Conservation (phyloP, 2,329 filamentous ascomycete genomes). For the Fusarium kyushuense region DNA sequence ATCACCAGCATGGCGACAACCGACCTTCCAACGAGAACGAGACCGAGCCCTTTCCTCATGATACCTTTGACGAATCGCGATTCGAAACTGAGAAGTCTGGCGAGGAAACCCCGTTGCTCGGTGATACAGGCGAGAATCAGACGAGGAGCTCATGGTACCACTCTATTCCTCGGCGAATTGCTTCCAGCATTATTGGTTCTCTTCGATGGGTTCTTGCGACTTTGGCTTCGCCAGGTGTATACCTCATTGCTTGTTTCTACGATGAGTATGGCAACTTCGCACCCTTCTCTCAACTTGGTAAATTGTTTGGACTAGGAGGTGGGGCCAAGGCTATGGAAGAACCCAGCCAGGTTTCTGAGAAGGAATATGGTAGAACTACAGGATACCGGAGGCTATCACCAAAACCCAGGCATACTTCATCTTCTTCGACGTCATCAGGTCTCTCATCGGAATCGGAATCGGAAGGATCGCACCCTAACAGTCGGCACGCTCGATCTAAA, state of each 20-base stretch:
- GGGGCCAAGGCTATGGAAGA: slow-evolving; percentile 59
- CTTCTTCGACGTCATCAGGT: slow-evolving; percentile 68
- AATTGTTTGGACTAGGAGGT: slow-evolving; percentile 65
- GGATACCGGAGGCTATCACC: slow-evolving; percentile 48
- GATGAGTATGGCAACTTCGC: slow-evolving; percentile 84
- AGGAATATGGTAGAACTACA: slow-evolving; percentile 47
- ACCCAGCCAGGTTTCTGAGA: slow-evolving; percentile 44
- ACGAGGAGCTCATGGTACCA: slow-evolving; percentile 63
- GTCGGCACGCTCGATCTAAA: slow-evolving; percentile 72
- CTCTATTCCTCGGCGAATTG: slow-evolving; percentile 75
- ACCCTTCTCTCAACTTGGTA: slow-evolving; percentile 78
- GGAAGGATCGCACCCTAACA: slow-evolving; percentile 57
- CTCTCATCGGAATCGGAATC: slow-evolving; percentile 79
- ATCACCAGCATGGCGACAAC: slow-evolving; percentile 44
- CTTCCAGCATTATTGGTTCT: slow-evolving; percentile 77
- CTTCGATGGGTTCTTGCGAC: slow-evolving; percentile 83
- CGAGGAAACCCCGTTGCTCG: slow-evolving; percentile 76
- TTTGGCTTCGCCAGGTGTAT: slow-evolving; percentile 82
- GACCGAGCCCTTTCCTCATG: slow-evolving; percentile 52
- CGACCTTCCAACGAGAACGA: slow-evolving; percentile 53
- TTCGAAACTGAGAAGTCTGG: slow-evolving; percentile 55
- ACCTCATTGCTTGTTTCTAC: slow-evolving; percentile 85
- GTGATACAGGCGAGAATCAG: slow-evolving; percentile 52
- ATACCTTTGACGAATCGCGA: slow-evolving; percentile 52
- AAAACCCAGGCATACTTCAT: slow-evolving; percentile 48